Evolutionary conservation across 257 asterid species (phyloP), one percentile per base, ranked within the genome.

Genomic region (Forsythia suspensa): DNA sequence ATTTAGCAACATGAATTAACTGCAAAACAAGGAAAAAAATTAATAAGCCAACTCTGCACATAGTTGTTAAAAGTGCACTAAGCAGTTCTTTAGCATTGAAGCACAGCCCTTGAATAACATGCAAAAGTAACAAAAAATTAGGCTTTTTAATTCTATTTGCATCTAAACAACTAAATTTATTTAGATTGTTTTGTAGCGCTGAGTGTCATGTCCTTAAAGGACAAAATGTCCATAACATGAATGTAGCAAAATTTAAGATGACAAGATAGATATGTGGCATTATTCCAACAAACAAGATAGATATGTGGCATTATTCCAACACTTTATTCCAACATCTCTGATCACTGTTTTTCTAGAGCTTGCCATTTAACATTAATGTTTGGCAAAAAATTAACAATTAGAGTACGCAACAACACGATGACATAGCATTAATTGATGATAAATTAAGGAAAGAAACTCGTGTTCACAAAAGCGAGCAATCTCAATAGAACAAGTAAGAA

Each of bases 1-100:
- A 90, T 87, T 93, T 95, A 44, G 95, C 96, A 67, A 95, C 98
- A 82, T 95, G 99, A 80, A 95, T 85, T 61, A 95, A 93, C 97
- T 95, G 88, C 77, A 86, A 48, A 74, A 7, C 12, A 59, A 79
- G 82, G 70, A 84, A 72, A 63, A 63, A 63, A 24, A 20, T 65
- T 52, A 55, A 80, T 70, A 66, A 6, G 44, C 7, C 38, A 75
- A 46, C 52, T 59, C 37, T 63, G 16, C 13, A 10, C 6, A 63
- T 63, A 63, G 15, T 63, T 63, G 66, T 73, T 75, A 39, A 61
- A 68, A 24, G 34, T 40, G 67, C 74, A 44, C 38, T 41, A 20
- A 40, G 43, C n/a, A 39, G 11, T 42, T 43, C 15, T 8, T 24
- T 70, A 55, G 78, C 12, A 69, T 34, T 24, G 40, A 20, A 76